Conservation (phyloP, 352 stramenopile genomes). For the Phytophthora citricola region DNA sequence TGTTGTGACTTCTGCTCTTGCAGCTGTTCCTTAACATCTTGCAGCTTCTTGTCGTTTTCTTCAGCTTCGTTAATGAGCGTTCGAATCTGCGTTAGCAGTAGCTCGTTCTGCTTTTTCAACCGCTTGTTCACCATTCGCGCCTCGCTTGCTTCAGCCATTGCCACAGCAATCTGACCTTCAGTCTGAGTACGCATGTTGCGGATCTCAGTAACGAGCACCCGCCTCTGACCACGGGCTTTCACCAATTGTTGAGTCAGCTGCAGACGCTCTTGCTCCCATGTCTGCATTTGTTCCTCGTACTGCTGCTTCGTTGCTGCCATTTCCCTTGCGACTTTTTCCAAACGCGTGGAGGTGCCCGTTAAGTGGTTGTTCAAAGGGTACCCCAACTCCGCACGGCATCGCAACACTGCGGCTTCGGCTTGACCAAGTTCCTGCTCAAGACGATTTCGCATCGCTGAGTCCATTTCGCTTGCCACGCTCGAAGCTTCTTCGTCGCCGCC, state of each 20-base stretch:
- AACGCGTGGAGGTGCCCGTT: constrained; percentile 69
- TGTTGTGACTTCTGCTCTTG: constrained; percentile 15
- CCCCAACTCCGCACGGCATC: constrained; percentile 75
- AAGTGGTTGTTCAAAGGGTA: constrained; percentile 82
- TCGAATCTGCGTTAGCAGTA: constrained; percentile 81
- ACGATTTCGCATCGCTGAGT: constrained; percentile 46
- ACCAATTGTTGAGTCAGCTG: constrained; percentile 76
- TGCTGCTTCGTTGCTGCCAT: constrained; percentile 72
- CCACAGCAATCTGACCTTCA: constrained; percentile 79
- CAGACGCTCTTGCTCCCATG: constrained; percentile 53
- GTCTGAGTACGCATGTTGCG: constrained; percentile 81
- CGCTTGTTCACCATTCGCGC: constrained; percentile 88
- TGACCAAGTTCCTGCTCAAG: constrained; percentile 79
- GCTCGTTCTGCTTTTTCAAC: constrained; percentile 85
- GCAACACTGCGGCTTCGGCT: constrained; percentile 71
- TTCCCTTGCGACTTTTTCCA: constrained; percentile 82
- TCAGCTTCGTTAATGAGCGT: constrained; percentile 71
- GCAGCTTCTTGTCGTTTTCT: constrained; percentile 51
- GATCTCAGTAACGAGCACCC: constrained; percentile 79
- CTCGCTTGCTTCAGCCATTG: constrained; percentile 84
- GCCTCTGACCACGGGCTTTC: constrained; percentile 81
- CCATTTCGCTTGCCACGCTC: constrained; percentile 48
- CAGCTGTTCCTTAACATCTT: constrained; percentile 29
- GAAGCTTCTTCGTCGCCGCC: constrained; percentile 41
- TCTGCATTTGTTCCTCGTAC: constrained; percentile 73